Evolutionary conservation across 2,329 filamentous ascomycete species (phyloP).

Genomic region (Penicillium expansum): DNA sequence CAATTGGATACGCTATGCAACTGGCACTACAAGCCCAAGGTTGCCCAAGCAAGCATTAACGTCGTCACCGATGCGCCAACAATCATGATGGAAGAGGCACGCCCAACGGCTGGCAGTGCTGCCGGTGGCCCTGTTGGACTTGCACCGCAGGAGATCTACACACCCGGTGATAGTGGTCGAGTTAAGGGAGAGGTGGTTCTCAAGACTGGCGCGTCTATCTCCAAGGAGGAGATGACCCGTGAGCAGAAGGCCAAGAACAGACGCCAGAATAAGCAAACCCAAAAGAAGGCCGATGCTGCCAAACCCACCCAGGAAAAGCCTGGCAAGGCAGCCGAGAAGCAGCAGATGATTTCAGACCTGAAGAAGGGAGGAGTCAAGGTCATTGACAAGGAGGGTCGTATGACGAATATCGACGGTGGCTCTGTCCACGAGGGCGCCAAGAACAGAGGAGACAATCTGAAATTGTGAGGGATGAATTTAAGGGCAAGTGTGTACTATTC

Average conservation of each 20-base stretch:
- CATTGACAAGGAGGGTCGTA: conserved; percentile 83
- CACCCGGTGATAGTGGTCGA: conserved; percentile 64
- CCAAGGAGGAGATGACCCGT: conserved; percentile 79
- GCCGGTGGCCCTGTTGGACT: conserved; percentile 63
- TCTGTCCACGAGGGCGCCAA: conserved; percentile 52
- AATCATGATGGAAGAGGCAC: conserved; percentile 90
- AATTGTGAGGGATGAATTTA: conserved; percentile 28
- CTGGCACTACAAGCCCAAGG: conserved; percentile 93
- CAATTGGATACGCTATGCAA: conserved; percentile 87
- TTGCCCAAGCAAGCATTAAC: conserved; percentile 74
- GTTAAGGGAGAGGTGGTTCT: conserved; percentile 69
- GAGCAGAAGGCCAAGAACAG: conserved; percentile 78
- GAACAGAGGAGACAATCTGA: conserved; percentile 33
- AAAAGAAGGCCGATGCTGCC: conserved; percentile 60
- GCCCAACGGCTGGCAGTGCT: conserved; percentile 74
- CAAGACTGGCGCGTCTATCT: conserved; percentile 73
- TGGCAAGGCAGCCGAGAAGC: conserved; percentile 45
- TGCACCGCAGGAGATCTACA: conserved; percentile 92
- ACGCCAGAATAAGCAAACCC: conserved; percentile 80
- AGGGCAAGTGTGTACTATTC: conserved; percentile 7
- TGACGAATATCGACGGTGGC: conserved; percentile 80
- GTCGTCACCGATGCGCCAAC: conserved; percentile 90
- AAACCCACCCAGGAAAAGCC: conserved; percentile 48
- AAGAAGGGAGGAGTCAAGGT: conserved; percentile 87
- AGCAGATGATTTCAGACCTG: conserved; percentile 62